phyloP scores from a whole-genome alignment of 192 early-diverging fungal genomes.

The Podila epigama region DNA sequence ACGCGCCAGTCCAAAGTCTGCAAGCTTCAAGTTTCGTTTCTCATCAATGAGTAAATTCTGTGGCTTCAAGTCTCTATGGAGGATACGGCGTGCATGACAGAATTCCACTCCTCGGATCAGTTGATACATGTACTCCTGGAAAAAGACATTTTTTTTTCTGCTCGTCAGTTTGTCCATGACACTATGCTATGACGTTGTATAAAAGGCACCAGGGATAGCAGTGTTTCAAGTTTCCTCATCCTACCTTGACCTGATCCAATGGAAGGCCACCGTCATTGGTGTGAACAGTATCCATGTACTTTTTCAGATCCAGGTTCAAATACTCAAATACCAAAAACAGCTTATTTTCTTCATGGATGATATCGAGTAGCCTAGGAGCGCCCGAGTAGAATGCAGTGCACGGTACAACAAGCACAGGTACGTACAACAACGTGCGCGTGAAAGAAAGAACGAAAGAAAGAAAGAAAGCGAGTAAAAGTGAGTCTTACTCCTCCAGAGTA shows the following conservation, averaged over 20 bases:
- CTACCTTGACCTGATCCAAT: slow-evolving; percentile 48
- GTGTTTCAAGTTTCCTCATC: too few species aligned
- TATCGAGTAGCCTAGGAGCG: slow-evolving; percentile 78
- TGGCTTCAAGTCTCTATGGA: slow-evolving; percentile 98
- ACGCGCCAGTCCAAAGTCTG: slow-evolving; percentile 96
- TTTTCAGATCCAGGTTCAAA: slow-evolving; percentile 78
- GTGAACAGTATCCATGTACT: slow-evolving; percentile 48
- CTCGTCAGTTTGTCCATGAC: too few species aligned
- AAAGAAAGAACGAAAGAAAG: too few species aligned
- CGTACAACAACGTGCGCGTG: too few species aligned
- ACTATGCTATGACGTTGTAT: too few species aligned
- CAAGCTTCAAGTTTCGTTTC: slow-evolving; percentile 87
- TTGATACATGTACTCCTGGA: slow-evolving; percentile 92
- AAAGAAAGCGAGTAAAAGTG: too few species aligned
- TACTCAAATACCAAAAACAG: slow-evolving; percentile 98
- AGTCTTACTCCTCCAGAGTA: too few species aligned
- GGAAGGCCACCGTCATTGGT: slow-evolving; percentile 25
- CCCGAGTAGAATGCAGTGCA: neutral
- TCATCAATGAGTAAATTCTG: slow-evolving; percentile 97
- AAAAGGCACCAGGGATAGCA: too few species aligned
- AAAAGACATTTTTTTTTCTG: too few species aligned
- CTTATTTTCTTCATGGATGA: slow-evolving; percentile 85
- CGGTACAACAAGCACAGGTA: neutral
- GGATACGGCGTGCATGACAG: slow-evolving; percentile 90
- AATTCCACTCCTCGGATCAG: slow-evolving; percentile 88